phyloP scores from a whole-genome alignment of 2,329 filamentous ascomycete species.

The Venturia nashicola region DNA sequence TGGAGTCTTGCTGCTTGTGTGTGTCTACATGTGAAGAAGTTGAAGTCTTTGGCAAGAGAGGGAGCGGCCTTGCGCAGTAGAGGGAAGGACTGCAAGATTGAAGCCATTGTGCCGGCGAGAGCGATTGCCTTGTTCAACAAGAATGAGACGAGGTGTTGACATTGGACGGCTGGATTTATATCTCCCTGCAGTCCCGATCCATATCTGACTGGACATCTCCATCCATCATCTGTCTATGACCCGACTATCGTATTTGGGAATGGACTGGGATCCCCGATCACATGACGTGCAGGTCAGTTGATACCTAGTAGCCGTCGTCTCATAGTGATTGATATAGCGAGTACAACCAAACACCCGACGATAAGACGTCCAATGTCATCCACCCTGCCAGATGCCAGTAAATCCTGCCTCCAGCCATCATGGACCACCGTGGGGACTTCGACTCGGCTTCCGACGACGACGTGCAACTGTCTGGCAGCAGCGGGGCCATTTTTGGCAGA shows the following conservation, averaged over 20 bases:
- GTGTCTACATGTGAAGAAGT: slow-evolving; percentile 23
- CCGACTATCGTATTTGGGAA: not conserved
- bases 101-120: slow-evolving; percentile 9
- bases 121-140: not conserved
- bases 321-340: not conserved
- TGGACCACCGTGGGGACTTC: not conserved
- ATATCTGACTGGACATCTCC: not conserved
- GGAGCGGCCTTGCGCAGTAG: slow-evolving; percentile 25
- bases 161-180: not conserved
- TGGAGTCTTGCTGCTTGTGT: slow-evolving; percentile 13
- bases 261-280: not conserved
- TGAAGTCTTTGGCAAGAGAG: slow-evolving; percentile 20
- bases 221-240: not conserved
- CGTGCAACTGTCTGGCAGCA: not conserved
- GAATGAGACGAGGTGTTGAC: not conserved
- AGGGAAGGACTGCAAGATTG: slow-evolving; percentile 24
- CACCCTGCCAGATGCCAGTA: not conserved
- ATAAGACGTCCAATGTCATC: not conserved
- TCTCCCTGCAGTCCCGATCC: not conserved
- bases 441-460: not conserved
- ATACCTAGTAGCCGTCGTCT: not conserved
- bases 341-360: not conserved
- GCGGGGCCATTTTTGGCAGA: not conserved
- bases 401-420: not conserved
- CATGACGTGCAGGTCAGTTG: not conserved